Conservation (phyloP, 805 yeast genomes). For the Metschnikowia anglica region DNA sequence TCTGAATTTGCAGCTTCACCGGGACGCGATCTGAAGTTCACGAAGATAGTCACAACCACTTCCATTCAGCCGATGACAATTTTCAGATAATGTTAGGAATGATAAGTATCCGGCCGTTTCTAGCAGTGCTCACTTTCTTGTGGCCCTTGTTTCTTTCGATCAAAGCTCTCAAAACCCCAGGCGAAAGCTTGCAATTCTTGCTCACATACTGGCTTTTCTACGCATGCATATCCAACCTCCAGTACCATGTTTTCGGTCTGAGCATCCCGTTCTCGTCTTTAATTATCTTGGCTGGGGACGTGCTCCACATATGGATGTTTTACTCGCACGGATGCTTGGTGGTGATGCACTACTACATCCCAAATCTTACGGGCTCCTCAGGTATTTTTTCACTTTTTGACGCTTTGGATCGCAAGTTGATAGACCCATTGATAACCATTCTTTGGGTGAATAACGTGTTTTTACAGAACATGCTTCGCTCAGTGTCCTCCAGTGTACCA, state of each 20-base stretch:
- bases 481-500: not conserved
- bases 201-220: conserved; percentile 18
- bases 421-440: conserved; percentile 11
- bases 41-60: no score
- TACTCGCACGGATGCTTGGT: conserved; percentile 19
- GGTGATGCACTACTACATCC: conserved; percentile 10
- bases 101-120: conserved; percentile 2
- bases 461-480: conserved; percentile 5
- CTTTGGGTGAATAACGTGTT: conserved; percentile 11
- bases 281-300: conserved; percentile 5
- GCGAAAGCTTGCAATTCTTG: conserved; percentile 12
- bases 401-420: conserved; percentile 1
- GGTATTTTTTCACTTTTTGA: no score
- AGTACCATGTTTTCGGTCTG: conserved; percentile 1
- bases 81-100: no score
- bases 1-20: no score
- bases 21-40: no score
- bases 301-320: conserved; percentile 17
- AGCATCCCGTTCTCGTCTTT: conserved; percentile 6
- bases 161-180: conserved; percentile 12
- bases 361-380: conserved; percentile 3
- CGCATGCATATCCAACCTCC: conserved; percentile 6
- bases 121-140: conserved; percentile 15
- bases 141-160: conserved; percentile 14
- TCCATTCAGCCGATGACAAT: not conserved